Conservation (phyloP, 2,329 filamentous ascomycete species). For the Pseudogymnoascus sp. region DNA sequence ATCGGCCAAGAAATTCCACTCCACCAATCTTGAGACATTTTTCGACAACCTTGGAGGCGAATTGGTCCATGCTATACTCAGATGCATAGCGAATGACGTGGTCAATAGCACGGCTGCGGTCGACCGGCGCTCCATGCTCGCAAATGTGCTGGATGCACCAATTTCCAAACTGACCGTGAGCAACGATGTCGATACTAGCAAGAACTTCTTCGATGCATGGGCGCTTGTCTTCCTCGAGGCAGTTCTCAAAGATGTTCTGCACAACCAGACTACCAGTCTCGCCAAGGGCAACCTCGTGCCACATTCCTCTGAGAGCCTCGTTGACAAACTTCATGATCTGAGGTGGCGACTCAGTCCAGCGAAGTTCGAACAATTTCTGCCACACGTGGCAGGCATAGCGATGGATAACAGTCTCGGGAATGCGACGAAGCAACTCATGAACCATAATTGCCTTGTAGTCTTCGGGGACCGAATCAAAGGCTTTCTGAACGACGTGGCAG, state of each 20-base stretch:
- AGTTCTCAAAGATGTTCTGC: constrained; percentile 99
- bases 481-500: constrained; percentile 97
- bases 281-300: constrained; percentile 94
- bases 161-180: constrained; percentile 96
- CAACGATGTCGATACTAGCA: constrained; percentile 88
- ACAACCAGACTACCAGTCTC: constrained; percentile 97
- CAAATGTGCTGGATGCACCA: constrained; percentile 99
- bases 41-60: constrained; percentile 97
- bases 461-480: constrained; percentile 94
- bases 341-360: constrained; percentile 88
- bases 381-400: constrained; percentile 98
- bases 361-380: constrained; percentile 98
- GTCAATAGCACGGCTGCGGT: constrained; percentile 88
- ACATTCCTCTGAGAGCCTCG: constrained; percentile 89
- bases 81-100: constrained; percentile 89
- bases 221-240: constrained; percentile 97
- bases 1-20: constrained; percentile 80
- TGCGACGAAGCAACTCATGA: constrained; percentile 88
- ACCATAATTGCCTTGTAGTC: constrained; percentile 99
- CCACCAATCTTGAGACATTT: constrained; percentile 98
- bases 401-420: constrained; percentile 96
- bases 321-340: constrained; percentile 99
- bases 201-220: constrained; percentile 96
- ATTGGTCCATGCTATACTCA: constrained; percentile 98
- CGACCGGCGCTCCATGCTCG: constrained; percentile 84